Conservation (phyloP, 768 basidiomycete species). For the Sporobolomyces phaffii region DNA sequence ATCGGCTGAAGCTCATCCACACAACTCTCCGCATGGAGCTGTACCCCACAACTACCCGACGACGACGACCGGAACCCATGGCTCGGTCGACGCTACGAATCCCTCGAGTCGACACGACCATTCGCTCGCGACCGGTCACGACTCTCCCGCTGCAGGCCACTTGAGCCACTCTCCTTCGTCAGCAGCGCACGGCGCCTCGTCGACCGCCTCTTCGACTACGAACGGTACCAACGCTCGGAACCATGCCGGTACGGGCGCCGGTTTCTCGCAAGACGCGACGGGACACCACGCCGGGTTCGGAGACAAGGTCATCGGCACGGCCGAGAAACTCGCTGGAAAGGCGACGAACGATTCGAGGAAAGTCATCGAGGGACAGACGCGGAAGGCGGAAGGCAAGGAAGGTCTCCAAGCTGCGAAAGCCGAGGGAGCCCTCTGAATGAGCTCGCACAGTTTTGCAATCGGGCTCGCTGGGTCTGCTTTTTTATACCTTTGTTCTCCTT, state of each 20-base stretch:
- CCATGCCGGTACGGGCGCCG: neutral
- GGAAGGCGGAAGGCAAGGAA: neutral
- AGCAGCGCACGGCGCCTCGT: no score
- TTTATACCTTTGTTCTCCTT: neutral
- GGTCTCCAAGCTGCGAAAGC: constrained; percentile 4
- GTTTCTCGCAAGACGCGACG: neutral
- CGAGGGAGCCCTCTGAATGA: neutral
- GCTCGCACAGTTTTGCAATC: neutral
- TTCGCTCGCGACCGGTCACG: neutral
- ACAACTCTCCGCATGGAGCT: no score
- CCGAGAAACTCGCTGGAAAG: neutral
- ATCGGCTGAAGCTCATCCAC: no score
- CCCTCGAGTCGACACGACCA: neutral
- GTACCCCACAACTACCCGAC: no score
- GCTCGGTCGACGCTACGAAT: no score
- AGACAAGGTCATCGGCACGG: constrained; percentile 8
- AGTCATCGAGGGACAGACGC: neutral
- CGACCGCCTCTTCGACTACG: no score
- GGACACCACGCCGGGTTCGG: neutral
- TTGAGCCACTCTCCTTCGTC: no score
- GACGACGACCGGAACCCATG: no score
- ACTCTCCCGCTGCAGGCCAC: no score
- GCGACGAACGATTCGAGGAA: neutral
- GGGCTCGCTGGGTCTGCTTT: no score
- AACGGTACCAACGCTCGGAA: no score